Evolutionary conservation across 768 basidiomycete genomes (phyloP).

Genomic region (Baorangia bicolor): DNA sequence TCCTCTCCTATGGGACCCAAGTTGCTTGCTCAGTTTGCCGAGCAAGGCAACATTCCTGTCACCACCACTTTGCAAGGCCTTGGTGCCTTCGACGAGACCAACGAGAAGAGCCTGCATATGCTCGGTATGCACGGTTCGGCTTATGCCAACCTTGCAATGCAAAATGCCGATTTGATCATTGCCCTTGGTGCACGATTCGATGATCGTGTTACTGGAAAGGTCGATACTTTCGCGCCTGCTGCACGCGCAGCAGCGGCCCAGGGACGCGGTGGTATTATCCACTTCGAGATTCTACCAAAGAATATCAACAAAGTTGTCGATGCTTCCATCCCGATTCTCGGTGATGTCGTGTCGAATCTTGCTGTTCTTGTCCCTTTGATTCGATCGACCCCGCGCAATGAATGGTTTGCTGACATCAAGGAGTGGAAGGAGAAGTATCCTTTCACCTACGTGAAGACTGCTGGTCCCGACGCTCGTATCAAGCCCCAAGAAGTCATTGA

Average conservation of each 20-base stretch:
- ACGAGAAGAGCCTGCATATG: conserved; percentile 90
- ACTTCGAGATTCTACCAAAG: conserved; percentile 98
- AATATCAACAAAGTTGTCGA: conserved; percentile 99
- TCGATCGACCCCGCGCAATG: conserved; percentile 54
- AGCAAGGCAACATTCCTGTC: conserved; percentile 92
- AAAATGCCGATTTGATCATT: conserved; percentile 95
- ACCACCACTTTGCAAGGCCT: conserved; percentile 96
- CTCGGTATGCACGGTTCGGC: conserved; percentile 98
- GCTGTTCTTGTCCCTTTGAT: conserved; percentile 81
- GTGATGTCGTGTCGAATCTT: conserved; percentile 87
- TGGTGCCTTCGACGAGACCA: conserved; percentile 91
- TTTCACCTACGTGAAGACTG: conserved; percentile 77
- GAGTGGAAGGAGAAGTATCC: conserved; percentile 87
- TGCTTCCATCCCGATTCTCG: conserved; percentile 89
- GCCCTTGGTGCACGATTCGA: conserved; percentile 96
- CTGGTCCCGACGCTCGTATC: conserved; percentile 59
- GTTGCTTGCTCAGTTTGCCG: conserved; percentile 73
- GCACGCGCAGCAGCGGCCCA: conserved; percentile 81
- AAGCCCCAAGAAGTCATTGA: conserved; percentile 98
- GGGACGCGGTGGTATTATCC: conserved; percentile 94
- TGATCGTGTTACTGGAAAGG: conserved; percentile 93
- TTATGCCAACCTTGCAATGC: conserved; percentile 98
- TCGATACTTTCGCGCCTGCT: conserved; percentile 87
- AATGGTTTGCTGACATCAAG: conserved; percentile 84
- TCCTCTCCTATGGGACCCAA: conserved; percentile 78